phyloP scores from a whole-genome alignment of 2,329 filamentous ascomycete species.

The Colletotrichum navitas region DNA sequence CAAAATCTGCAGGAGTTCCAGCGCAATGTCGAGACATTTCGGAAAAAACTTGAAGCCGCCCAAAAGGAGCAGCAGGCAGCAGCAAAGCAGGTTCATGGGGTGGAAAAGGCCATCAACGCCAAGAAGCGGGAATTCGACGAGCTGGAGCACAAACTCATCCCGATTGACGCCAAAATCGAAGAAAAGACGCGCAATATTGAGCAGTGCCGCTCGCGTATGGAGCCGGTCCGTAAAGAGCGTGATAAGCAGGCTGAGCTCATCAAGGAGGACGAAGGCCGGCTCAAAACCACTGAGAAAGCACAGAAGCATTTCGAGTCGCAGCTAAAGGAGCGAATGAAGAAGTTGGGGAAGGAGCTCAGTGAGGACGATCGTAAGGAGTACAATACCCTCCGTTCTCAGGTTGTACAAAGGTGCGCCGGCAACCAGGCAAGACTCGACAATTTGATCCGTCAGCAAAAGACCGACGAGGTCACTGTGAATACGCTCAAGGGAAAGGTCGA shows the following conservation, averaged over 20 bases:
- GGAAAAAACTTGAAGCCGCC: constrained; percentile 83
- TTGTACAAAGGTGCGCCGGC: constrained; percentile 83
- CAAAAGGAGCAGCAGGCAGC: constrained; percentile 86
- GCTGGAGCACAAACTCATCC: constrained; percentile 85
- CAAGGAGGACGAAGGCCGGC: constrained; percentile 82
- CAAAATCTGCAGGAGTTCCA: constrained; percentile 94
- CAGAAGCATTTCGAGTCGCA: constrained; percentile 90
- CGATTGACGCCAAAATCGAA: constrained; percentile 91
- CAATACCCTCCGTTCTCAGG: constrained; percentile 84
- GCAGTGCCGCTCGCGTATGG: constrained; percentile 75
- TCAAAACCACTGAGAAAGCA: constrained; percentile 88
- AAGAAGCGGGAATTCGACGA: constrained; percentile 92
- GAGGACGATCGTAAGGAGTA: constrained; percentile 92
- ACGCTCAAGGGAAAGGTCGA: constrained; percentile 92
- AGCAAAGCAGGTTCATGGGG: constrained; percentile 80
- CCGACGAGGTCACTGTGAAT: constrained; percentile 90
- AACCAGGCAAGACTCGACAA: constrained; percentile 89
- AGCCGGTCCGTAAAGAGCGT: constrained; percentile 80
- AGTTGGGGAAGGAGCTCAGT: constrained; percentile 87
- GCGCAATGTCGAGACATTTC: constrained; percentile 87
- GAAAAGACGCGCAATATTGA: constrained; percentile 80
- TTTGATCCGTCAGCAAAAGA: constrained; percentile 88
- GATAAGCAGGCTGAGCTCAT: constrained; percentile 77
- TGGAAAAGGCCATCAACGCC: constrained; percentile 86
- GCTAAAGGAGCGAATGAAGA: constrained; percentile 85